Conservation (phyloP, 306 rosid genomes). For the Vicia villosa region DNA sequence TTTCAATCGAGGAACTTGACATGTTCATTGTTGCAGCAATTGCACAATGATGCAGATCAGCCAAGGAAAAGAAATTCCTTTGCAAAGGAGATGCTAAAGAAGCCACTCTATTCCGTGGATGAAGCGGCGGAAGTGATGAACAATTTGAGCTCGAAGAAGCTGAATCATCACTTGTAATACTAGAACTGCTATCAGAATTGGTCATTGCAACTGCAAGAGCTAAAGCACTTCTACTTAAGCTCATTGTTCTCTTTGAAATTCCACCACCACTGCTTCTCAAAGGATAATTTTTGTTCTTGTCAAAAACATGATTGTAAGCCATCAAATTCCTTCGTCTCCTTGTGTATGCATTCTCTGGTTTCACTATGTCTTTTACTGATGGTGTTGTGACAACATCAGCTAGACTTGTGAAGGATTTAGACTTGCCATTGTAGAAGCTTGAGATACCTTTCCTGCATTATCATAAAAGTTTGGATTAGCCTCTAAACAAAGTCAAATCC, state of each 20-base stretch:
- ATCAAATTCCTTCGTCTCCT: constrained; percentile 70
- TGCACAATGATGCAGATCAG: constrained; percentile 66
- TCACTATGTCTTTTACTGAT: constrained; percentile 61
- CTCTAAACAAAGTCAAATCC: neutral
- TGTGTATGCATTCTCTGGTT: constrained; percentile 80
- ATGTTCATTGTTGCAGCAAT: constrained; percentile 47
- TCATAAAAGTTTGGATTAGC: neutral
- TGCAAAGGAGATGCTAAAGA: constrained; percentile 39
- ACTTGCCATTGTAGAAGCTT: constrained; percentile 70
- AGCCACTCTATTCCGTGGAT: constrained; percentile 39
- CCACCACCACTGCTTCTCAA: constrained; percentile 62
- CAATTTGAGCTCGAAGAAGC: constrained; percentile 42
- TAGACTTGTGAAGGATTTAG: constrained; percentile 76
- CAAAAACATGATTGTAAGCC: constrained; percentile 62
- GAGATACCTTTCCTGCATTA: constrained; percentile 84
- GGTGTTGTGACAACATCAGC: constrained; percentile 55
- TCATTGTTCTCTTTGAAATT: constrained; percentile 73
- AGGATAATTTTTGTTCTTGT: constrained; percentile 54
- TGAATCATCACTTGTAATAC: constrained; percentile 65
- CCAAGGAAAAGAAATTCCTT: constrained; percentile 40
- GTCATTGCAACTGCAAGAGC: constrained; percentile 78
- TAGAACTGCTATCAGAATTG: constrained; percentile 66
- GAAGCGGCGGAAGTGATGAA: constrained; percentile 57
- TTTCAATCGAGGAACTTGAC: constrained; percentile 33
- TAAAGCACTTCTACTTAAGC: constrained; percentile 65